Conservation (phyloP, 495 filamentous ascomycete genomes). For the Penicillium bialowiezense region DNA sequence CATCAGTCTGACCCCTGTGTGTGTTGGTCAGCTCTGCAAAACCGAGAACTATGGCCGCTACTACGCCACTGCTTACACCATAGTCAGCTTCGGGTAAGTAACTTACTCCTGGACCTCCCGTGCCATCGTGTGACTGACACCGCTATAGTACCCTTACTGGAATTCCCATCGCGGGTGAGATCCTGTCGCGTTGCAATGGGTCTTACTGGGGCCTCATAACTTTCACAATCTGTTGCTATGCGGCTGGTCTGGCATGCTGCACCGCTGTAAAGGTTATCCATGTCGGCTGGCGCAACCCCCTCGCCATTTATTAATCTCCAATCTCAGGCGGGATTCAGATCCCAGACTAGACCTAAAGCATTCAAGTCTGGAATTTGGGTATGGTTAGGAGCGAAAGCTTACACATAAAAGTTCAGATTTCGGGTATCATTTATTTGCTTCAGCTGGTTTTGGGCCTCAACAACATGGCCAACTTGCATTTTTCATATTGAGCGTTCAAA, state of each 20-base stretch:
- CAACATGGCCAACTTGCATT: not conserved
- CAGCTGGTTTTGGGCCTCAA: not conserved
- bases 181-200: constrained; percentile 54
- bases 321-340: not conserved
- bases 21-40: constrained; percentile 85
- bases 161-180: constrained; percentile 81
- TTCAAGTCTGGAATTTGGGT: constrained; percentile 1
- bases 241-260: constrained; percentile 57
- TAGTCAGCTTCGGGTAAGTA: constrained; percentile 76
- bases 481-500: not conserved
- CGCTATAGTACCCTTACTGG: constrained; percentile 64
- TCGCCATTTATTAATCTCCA: constrained; percentile 33
- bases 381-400: constrained; percentile 10
- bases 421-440: not conserved
- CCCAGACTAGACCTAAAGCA: not conserved
- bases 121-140: constrained; percentile 20
- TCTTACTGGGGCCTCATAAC: constrained; percentile 63
- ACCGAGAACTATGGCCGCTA: constrained; percentile 82
- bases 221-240: constrained; percentile 65
- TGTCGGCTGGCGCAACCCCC: constrained; percentile 61
- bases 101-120: constrained; percentile 3
- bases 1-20: constrained; percentile 82
- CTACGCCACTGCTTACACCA: constrained; percentile 82
- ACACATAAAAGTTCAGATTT: not conserved
- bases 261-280: constrained; percentile 59